Base-by-base conservation (phyloP, 352 stramenopile genomes). In the Globisporangium okanoganense region DNA sequence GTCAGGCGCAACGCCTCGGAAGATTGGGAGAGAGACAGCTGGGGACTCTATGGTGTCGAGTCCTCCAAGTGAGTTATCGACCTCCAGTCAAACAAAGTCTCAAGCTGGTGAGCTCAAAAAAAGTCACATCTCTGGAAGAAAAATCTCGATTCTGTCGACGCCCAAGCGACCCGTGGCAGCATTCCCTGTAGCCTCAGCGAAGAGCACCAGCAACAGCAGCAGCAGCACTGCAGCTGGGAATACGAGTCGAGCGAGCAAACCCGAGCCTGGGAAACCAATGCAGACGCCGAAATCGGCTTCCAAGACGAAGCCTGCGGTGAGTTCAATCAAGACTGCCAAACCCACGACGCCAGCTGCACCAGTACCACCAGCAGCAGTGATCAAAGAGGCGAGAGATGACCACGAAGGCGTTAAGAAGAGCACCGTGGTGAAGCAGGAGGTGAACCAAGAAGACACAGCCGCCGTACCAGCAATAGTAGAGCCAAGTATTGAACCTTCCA, bases 221-320 rank as follows among this genome's bases (percentile, higher is more conserved):
- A n/a, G 14, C 12, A 38, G 24, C 22, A 48, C 43, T 16, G 31
- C 55, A 18, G 24, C 58, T 22, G n/a, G 13, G 16, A 13, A 18
- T 44, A 44, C 24, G 16, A 31, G 31, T 10, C 33, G 44, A 29
- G 16, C 36, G 38, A 47, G 16, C 5, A 65, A 60, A 47, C 31
- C 22, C 16, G 56, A 62, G 24, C 25, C 56, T n/a, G 24, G 2
- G 18, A 33, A 49, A 45, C 36, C 33, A n/a, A 22, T n/a, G 14
- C 20, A 33, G 25, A 27, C 47, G 10, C 45, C 44, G 14, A 62
- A 67, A 35, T 35, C 53, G n/a, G 24, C 61, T 3, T 58, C 36
- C 10, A 67, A 67, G 41, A 40, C 35, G 0, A 59, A 52, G 18
- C 1, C 31, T 41, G 18, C 13, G 43, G 18, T 25, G 22, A 31